These are phyloP conservation scores for Ilyonectria mors-panacis DNA, from an alignment of 2,329 filamentous ascomycete genomes.

Conservation along the genomic window DNA sequence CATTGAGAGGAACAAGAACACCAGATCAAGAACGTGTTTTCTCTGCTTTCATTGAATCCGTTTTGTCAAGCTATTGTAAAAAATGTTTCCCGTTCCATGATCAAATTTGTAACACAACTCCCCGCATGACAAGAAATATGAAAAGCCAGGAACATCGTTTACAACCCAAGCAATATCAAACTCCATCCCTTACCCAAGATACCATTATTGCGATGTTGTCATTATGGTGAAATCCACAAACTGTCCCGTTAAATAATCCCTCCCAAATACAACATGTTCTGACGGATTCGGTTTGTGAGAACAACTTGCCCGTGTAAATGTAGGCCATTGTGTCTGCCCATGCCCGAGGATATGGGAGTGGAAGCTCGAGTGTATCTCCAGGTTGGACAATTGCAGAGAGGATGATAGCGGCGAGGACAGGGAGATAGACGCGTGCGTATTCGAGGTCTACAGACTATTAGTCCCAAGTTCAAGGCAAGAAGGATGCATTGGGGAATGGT, in stretches of 20 bases:
- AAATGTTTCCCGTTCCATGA: neutral
- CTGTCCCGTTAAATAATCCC: conserved; percentile 58
- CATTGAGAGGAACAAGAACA: neutral
- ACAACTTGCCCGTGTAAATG: conserved; percentile 66
- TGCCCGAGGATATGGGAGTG: conserved; percentile 68
- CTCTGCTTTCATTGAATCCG: neutral
- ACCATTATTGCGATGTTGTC: neutral
- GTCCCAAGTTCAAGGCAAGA: neutral
- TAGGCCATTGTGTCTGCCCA: conserved; percentile 71
- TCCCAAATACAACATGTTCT: conserved; percentile 70
- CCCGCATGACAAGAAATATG: neutral
- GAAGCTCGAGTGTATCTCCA: conserved; percentile 70
- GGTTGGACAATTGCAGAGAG: conserved; percentile 66
- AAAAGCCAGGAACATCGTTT: neutral
- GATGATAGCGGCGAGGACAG: conserved; percentile 69
- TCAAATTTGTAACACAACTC: neutral
- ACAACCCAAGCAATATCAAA: neutral
- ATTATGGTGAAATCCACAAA: too few relatives aligned
- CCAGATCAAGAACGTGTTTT: neutral
- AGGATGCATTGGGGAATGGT: neutral
- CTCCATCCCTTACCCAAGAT: neutral
- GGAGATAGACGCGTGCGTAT: conserved; percentile 59
- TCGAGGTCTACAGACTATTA: conserved; percentile 46
- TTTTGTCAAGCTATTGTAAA: neutral
- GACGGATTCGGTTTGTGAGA: conserved; percentile 60